Evolutionary conservation across 2,329 filamentous ascomycete genomes (phyloP).

Genomic region (Helotiales sp.): DNA sequence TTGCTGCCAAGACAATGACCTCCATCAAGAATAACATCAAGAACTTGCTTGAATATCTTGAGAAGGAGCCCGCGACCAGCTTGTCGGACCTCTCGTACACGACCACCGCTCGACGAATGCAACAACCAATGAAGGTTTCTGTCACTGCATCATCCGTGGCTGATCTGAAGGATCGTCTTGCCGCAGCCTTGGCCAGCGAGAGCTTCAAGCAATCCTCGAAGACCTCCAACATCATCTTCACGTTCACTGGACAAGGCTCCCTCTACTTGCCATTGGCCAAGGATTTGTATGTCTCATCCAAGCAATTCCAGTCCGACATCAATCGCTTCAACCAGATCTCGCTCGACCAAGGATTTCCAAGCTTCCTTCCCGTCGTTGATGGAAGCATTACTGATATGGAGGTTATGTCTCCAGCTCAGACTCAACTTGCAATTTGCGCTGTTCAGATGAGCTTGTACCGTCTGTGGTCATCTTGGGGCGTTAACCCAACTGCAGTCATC

Average conservation of each 20-base stretch:
- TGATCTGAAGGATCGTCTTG: constrained; percentile 49
- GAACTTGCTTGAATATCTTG: constrained; percentile 34
- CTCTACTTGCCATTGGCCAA: constrained; percentile 40
- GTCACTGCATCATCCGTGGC: constrained; percentile 40
- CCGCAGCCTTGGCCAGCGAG: background rate
- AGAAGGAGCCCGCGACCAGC: constrained; percentile 8
- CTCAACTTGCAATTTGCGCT: constrained; percentile 53
- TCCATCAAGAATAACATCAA: constrained; percentile 18
- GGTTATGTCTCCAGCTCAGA: constrained; percentile 10
- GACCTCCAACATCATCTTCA: background rate
- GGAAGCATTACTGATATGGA: background rate
- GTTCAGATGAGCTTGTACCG: constrained; percentile 56
- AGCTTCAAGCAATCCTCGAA: background rate
- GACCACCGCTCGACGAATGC: constrained; percentile 47
- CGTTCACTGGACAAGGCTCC: constrained; percentile 37
- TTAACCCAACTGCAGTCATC: constrained; percentile 54
- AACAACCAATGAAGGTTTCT: constrained; percentile 52
- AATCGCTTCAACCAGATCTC: constrained; percentile 3
- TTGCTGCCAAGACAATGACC: constrained; percentile 45
- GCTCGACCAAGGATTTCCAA: constrained; percentile 6
- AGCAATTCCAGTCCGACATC: constrained; percentile 36
- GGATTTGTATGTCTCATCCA: constrained; percentile 48
- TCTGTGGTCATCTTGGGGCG: constrained; percentile 55
- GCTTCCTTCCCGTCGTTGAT: background rate
- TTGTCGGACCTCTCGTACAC: constrained; percentile 23